phyloP scores from a whole-genome alignment of 2,329 filamentous ascomycete genomes.

The Fusarium luffae region DNA sequence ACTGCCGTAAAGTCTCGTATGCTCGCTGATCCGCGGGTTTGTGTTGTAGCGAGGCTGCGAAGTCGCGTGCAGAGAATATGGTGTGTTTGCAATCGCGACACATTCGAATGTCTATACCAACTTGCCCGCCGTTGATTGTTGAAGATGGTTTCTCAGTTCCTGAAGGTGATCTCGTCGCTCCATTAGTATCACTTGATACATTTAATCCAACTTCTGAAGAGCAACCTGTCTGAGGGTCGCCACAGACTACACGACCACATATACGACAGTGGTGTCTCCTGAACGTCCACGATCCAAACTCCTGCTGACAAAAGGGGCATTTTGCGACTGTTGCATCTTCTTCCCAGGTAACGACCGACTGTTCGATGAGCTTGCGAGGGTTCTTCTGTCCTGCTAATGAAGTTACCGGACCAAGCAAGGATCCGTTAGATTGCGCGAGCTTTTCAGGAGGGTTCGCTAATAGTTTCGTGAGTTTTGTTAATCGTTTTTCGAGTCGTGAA shows the following conservation, averaged over 20 bases:
- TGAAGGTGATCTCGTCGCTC: conserved; percentile 34
- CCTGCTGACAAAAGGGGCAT: conserved; percentile 96
- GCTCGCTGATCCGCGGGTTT: conserved; percentile 81
- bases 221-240: conserved; percentile 84
- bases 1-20: conserved; percentile 86
- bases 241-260: conserved; percentile 93
- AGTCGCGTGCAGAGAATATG: conserved; percentile 77
- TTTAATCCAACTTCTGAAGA: conserved; percentile 86
- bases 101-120: conserved; percentile 87
- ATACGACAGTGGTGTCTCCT: conserved; percentile 93
- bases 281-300: conserved; percentile 93
- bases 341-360: conserved; percentile 94
- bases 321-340: conserved; percentile 82
- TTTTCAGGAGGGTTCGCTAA: conserved; percentile 81
- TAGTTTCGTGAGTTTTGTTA: conserved; percentile 89
- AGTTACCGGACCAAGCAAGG: conserved; percentile 69
- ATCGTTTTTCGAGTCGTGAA: conserved; percentile 87
- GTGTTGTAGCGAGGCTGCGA: conserved; percentile 73
- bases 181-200: conserved; percentile 65
- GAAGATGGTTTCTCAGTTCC: conserved; percentile 57
- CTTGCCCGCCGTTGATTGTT: conserved; percentile 54
- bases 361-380: conserved; percentile 83
- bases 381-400: conserved; percentile 75
- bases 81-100: conserved; percentile 84
- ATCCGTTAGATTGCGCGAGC: conserved; percentile 61